Base-by-base conservation (phyloP, 306 rosid genomes). In the Medicago ruthenica region DNA sequence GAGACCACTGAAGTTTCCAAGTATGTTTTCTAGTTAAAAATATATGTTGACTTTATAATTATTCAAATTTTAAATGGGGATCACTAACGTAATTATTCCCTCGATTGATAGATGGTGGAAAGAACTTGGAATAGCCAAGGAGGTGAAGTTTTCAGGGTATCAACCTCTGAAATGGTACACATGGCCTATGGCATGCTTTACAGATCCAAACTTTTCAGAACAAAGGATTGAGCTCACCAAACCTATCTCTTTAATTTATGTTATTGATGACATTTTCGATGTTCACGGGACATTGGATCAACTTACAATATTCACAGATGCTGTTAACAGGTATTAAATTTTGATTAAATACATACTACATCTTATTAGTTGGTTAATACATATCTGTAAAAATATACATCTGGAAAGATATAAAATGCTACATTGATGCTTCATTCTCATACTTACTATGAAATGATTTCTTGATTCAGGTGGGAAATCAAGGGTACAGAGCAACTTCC, bases 31-130 rank as follows among this genome's bases (percentile, higher is more conserved):
- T 15, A 7, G 9, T 8, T 17, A 57, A 10, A 47, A 48, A 15
- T 15, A 15, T 5, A 14, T 6, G 31, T 14, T 4, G 31, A 27
- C 31, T 3, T 27, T 27, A 27, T 27, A 27, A 27, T 3, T 27
- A 27, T 3, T 27, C 31, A 27, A 27, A 3, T 3, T 13, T 12
- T 4, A 10, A 0, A 41, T 44, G 11, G 5, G 3, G 48, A 3
- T 14, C 15, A 44, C 42, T 39, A 11, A 44, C 15, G 5, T 11
- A 12, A 3, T 4, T 44, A 44, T 44, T 12, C 14, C 14, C n/a
- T 44, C 12, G 12, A 12, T 0, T 50, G 9, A 50, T n/a, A 50
- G 93, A 76, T 87, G 96, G 93, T 88, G 96, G 93, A 79, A 50
- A 70, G 84, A 73, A 0, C 79, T 79, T 17, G 63, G 63, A 21